Evolutionary conservation across 176 grass and related monocot genomes (phyloP).

Genomic region (Thinopyrum elongatum): DNA sequence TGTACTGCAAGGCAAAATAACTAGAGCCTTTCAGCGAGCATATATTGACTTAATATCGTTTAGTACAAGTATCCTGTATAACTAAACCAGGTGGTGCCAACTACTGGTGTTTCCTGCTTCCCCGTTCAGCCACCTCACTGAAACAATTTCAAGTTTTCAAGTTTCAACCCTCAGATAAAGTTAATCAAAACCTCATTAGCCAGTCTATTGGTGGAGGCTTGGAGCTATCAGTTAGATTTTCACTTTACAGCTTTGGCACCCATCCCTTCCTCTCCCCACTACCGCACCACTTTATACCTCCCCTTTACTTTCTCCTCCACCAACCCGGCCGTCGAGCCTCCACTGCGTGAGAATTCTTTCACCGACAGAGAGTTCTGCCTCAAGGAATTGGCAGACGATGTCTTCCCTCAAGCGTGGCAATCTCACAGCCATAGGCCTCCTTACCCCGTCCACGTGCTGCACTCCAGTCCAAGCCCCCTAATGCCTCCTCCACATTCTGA

Average conservation of each 20-base stretch:
- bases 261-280: background rate
- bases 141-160: background rate
- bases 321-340: background rate
- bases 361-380: background rate
- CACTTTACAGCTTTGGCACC: background rate
- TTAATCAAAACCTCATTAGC: background rate
- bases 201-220: background rate
- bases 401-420: background rate
- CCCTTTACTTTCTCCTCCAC: background rate
- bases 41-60: background rate
- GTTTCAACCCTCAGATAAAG: background rate
- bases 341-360: background rate
- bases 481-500: background rate
- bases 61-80: background rate
- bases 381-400: background rate
- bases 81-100: background rate
- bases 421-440: background rate
- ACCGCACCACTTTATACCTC: background rate
- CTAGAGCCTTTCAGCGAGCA: background rate
- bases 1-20: background rate
- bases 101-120: background rate
- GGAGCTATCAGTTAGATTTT: background rate
- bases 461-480: background rate
- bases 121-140: background rate
- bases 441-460: background rate